phyloP scores from a whole-genome alignment of 208 protist species.

The Porcisia hertigi region DNA sequence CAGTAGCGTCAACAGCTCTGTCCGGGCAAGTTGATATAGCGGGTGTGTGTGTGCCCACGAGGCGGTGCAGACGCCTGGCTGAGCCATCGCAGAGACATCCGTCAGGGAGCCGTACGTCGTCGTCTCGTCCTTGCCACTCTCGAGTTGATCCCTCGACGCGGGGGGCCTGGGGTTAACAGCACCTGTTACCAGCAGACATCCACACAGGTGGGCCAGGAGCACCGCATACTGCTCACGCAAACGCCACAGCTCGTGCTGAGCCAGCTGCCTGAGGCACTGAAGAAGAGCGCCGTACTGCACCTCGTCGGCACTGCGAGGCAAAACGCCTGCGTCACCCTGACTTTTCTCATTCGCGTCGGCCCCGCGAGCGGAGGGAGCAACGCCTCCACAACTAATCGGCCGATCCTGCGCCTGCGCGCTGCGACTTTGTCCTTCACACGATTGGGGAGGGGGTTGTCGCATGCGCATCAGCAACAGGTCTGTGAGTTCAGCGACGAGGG shows the following conservation, averaged over 20 bases:
- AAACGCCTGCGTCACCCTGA: neutral
- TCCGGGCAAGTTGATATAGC: conserved; percentile 59
- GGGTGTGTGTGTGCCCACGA: conserved; percentile 37
- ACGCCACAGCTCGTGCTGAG: conserved; percentile 77
- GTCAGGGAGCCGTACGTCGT: neutral
- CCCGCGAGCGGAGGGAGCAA: neutral
- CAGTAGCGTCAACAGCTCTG: conserved; percentile 67
- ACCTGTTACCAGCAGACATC: conserved; percentile 43
- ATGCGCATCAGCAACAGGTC: conserved; percentile 43
- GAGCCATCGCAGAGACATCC: neutral
- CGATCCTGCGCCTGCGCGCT: conserved; percentile 2
- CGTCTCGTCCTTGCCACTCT: neutral
- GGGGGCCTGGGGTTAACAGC: conserved; percentile 4
- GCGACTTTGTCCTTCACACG: neutral
- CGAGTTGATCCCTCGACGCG: neutral
- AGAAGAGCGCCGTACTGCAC: conserved; percentile 54
- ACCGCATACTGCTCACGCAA: conserved; percentile 64
- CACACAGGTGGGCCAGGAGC: conserved; percentile 65
- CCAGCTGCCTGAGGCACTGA: conserved; percentile 45
- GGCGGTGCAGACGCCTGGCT: neutral
- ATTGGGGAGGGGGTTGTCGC: neutral
- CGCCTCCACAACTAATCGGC: conserved; percentile 4
- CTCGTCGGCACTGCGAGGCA: conserved; percentile 23
- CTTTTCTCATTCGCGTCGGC: neutral
- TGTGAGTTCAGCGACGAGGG: conserved; percentile 65